Conservation (phyloP, 305 asterid genomes). For the Plantago coronopus region DNA sequence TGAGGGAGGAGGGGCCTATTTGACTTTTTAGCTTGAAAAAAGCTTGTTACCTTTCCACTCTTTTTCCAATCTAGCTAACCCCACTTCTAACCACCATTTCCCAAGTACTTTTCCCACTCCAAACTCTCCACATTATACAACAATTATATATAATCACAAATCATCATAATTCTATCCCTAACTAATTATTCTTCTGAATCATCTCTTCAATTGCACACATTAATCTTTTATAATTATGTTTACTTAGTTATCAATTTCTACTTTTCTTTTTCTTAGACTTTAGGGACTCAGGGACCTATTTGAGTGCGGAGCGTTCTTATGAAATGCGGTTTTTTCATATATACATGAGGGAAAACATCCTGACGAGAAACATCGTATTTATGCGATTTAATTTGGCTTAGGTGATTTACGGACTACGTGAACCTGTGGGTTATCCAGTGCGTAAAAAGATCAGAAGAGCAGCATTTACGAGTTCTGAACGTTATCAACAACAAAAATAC, state of each 20-base stretch:
- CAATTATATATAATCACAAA: slow-evolving; percentile 50
- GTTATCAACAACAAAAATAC: no score
- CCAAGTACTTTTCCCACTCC: slow-evolving; percentile 41
- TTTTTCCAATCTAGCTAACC: slow-evolving; percentile 32
- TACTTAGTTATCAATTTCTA: slow-evolving; percentile 32
- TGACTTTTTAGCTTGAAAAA: slow-evolving; percentile 74
- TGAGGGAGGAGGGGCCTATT: slow-evolving; percentile 56
- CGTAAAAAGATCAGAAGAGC: no score
- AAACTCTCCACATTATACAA: no score
- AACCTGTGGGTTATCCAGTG: no score
- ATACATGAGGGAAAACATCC: no score
- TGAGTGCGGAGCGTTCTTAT: no score
- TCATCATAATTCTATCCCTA: slow-evolving; percentile 41
- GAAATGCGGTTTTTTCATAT: no score
- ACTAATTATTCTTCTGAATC: slow-evolving; percentile 38
- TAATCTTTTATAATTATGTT: slow-evolving; percentile 49
- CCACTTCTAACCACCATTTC: slow-evolving; percentile 75
- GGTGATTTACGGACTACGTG: no score
- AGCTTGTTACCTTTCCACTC: slow-evolving; percentile 75
- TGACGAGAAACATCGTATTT: no score
- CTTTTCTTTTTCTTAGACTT: neutral
- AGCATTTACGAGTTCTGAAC: no score
- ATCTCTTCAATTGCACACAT: slow-evolving; percentile 88
- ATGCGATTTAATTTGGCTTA: no score
- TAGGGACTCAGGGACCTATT: no score